phyloP scores from a whole-genome alignment of 164 flowering plant species.

The Tinospora cordifolia region DNA sequence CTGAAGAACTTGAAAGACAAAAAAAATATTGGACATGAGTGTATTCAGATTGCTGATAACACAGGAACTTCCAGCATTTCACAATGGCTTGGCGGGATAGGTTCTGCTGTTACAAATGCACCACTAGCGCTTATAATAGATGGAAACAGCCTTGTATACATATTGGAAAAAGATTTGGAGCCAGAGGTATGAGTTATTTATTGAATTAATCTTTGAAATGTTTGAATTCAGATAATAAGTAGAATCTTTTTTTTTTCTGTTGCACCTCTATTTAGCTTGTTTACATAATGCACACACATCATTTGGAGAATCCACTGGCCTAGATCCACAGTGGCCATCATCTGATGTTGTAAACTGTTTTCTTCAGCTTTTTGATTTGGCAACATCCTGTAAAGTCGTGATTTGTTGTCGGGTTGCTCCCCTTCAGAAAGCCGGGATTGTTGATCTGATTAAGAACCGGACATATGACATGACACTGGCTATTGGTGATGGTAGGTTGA shows the following conservation, averaged over 20 bases:
- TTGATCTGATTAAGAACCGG: slow-evolving; percentile 72
- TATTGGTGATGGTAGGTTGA: slow-evolving; percentile 82
- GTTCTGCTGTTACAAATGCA: slow-evolving; percentile 21
- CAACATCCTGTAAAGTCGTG: slow-evolving; percentile 73
- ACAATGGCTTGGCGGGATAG: slow-evolving; percentile 25
- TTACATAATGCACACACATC: background rate
- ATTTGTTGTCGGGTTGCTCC: slow-evolving; percentile 96
- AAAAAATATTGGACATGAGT: slow-evolving; percentile 27
- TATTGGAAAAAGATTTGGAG: slow-evolving; percentile 80
- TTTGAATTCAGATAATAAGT: background rate
- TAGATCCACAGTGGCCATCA: background rate
- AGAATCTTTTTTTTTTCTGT: too few relatives aligned
- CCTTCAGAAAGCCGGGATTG: slow-evolving; percentile 91
- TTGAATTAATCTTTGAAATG: background rate
- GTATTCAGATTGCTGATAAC: slow-evolving; percentile 34
- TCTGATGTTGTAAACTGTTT: slow-evolving; percentile 7
- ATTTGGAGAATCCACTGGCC: background rate
- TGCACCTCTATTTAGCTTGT: background rate
- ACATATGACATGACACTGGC: slow-evolving; percentile 94
- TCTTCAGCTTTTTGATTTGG: slow-evolving; percentile 79
- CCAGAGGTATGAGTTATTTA: slow-evolving; percentile 46
- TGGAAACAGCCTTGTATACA: slow-evolving; percentile 87
- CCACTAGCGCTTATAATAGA: slow-evolving; percentile 79
- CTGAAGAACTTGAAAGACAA: slow-evolving; percentile 24
- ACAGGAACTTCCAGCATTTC: slow-evolving; percentile 19